phyloP scores from a whole-genome alignment of 306 rosid species.

The Medicago truncatula region DNA sequence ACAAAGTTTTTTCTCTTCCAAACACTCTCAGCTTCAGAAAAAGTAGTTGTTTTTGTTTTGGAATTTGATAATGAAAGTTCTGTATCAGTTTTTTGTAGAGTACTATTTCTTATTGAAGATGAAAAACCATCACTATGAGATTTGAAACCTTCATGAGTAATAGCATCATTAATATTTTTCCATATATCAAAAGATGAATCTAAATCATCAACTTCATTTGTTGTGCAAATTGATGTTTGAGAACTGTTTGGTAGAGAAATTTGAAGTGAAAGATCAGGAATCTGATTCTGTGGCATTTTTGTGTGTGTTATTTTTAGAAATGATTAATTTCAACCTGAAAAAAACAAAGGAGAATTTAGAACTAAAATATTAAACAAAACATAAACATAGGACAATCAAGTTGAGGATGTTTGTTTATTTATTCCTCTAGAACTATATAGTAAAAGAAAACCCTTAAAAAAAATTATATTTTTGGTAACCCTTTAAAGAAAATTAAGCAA shows the following conservation, averaged over 20 bases:
- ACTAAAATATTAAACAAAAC: constrained; percentile 9
- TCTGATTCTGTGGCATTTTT: constrained; percentile 55
- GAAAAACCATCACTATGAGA: constrained; percentile 53
- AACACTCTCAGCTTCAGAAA: constrained; percentile 54
- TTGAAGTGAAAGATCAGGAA: constrained; percentile 90
- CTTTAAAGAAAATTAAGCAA: constrained; percentile 20
- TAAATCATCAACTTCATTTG: constrained; percentile 26
- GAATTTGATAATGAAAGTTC: constrained; percentile 55
- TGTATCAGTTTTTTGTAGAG: constrained; percentile 37
- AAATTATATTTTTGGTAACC: neutral
- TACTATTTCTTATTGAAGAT: constrained; percentile 40
- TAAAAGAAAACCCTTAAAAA: constrained; percentile 18
- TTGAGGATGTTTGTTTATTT: constrained; percentile 9
- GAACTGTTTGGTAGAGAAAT: constrained; percentile 77
- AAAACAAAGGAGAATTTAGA: constrained; percentile 33
- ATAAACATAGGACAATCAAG: constrained; percentile 23
- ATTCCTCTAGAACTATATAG: constrained; percentile 12
- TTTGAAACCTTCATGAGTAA: constrained; percentile 29
- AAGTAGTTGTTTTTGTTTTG: constrained; percentile 25
- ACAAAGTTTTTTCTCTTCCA: constrained; percentile 50
- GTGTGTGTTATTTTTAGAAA: constrained; percentile 25
- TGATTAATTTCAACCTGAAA: neutral
- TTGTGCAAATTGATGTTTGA: constrained; percentile 55
- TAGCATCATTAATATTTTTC: constrained; percentile 27
- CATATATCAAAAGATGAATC: constrained; percentile 60